Percentiles rank a stretch among this genome's conserved stretches.
phyloP scores from a whole-genome alignment of 352 stramenopile species.

The Paralagenidium karlingii region DNA sequence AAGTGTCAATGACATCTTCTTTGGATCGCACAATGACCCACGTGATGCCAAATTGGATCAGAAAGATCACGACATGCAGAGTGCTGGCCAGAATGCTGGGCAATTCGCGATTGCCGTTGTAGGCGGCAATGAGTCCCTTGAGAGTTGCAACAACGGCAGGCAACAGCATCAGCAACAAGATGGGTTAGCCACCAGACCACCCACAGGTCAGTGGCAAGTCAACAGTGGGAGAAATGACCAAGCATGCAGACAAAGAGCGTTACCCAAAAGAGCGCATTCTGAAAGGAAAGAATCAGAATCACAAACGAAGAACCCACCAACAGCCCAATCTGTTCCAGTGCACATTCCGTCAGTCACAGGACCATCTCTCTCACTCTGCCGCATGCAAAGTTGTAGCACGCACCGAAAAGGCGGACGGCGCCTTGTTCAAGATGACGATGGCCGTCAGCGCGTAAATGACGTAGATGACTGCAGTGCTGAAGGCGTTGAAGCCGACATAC shows the following conservation, averaged over 20 bases:
- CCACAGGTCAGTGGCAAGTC: background rate
- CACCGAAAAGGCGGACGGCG: constrained; percentile 66
- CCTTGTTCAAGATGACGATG: constrained; percentile 71
- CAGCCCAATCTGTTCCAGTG: constrained; percentile 40
- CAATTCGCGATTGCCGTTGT: constrained; percentile 13
- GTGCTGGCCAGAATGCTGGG: constrained; percentile 29
- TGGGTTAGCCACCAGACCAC: background rate
- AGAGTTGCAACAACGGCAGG: background rate
- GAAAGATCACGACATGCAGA: constrained; percentile 42
- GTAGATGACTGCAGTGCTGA: constrained; percentile 39
- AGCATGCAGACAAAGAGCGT: background rate
- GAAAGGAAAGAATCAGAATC: constrained; percentile 51
- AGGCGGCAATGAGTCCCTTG: constrained; percentile 25
- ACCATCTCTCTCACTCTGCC: too few relatives aligned
- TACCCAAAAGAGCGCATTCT: constrained; percentile 63
- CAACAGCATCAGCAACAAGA: background rate
- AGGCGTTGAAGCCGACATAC: constrained; percentile 49
- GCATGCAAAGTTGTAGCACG: constrained; percentile 1
- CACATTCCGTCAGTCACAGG: background rate
- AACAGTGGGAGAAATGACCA: background rate
- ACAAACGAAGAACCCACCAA: constrained; percentile 52
- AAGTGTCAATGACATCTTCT: constrained; percentile 78
- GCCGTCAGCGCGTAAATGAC: constrained; percentile 62
- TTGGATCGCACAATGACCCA: constrained; percentile 54
- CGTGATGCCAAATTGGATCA: constrained; percentile 44